Base-by-base conservation (phyloP, 2,329 filamentous ascomycete genomes). In the Penicillium janthinellum region DNA sequence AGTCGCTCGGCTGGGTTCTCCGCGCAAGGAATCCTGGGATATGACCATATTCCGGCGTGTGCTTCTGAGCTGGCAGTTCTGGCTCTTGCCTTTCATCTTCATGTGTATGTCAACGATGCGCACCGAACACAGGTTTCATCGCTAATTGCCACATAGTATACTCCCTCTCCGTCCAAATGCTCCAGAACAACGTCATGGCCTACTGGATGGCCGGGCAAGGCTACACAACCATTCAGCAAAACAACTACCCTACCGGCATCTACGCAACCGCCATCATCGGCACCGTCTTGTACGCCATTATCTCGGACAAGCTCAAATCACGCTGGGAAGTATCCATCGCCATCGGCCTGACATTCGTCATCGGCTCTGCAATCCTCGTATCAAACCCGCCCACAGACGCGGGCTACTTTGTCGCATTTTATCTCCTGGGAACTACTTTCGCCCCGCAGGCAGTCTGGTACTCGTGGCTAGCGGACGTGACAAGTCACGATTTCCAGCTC, bases 371-470 rank as follows among this genome's bases (percentile, higher is more conserved):
- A 5, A 60, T 62, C 35, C 56, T 64, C 15, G 62, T 64, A 5
- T 62, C 62, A 3, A 54, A 25, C 15, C 62, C 62, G 2, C 35
- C 59, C 7, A 60, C 55, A 2, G 59, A 64, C 41, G 73, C 72
- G 0, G 77, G 71, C 35, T 74, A 78, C 57, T 81, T 81, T 56
- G 75, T 80, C 47, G 78, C 78, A 6, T 80, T 79, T 59, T 81
- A 79, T 61, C 64, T 80, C 0, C 71, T 81, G 2, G 78, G 79
- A 3, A 80, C 79, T 0, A 79, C 77, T 0, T 81, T 77, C 55
- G 78, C 79, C 1, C 79, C 78, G 0, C 79, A 81, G 57, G 79
- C 79, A 4, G 67, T 81, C 17, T 81, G 79, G 79, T 81, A 81
- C 61, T 75, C 76, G 0, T 81, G 79, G 79, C 79, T 81, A 76